A percentile compares a stretch with the other conserved stretches of the same genome.
Conservation (phyloP, 768 basidiomycete species). For the Russula emetica region DNA sequence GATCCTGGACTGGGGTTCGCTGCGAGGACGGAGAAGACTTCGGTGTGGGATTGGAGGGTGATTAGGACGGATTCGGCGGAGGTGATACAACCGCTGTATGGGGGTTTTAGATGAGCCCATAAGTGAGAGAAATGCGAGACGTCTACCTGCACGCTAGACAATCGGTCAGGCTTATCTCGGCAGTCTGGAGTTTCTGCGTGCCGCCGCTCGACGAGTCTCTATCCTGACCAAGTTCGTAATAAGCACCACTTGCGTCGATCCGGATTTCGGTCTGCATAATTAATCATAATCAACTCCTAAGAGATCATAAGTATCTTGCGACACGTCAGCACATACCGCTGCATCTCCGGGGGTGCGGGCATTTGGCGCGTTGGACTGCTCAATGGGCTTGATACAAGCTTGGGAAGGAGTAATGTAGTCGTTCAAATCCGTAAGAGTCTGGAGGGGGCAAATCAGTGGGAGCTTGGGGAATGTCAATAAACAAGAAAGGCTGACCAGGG, state of each 20-base stretch:
- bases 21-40: conserved; percentile 77
- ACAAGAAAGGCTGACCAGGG: conserved; percentile 16
- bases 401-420: conserved; percentile 97
- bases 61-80: conserved; percentile 97
- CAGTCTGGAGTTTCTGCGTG: conserved; percentile 75
- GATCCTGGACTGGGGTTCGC: conserved; percentile 44
- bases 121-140: neutral
- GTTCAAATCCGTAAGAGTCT: conserved; percentile 93
- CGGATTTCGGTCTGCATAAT: conserved; percentile 81
- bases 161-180: conserved; percentile 94
- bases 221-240: conserved; percentile 67
- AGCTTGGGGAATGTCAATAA: neutral
- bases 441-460: neutral
- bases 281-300: conserved; percentile 32
- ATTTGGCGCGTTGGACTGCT: conserved; percentile 44
- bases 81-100: conserved; percentile 87
- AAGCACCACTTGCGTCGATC: conserved; percentile 78
- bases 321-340: conserved; percentile 34
- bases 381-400: conserved; percentile 95
- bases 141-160: conserved; percentile 94
- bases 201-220: conserved; percentile 20
- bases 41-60: conserved; percentile 89
- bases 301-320: neutral
- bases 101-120: neutral
- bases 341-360: conserved; percentile 41